Evolutionary conservation across 495 filamentous ascomycete genomes (phyloP).

Genomic region (Penicillium paradoxum): DNA sequence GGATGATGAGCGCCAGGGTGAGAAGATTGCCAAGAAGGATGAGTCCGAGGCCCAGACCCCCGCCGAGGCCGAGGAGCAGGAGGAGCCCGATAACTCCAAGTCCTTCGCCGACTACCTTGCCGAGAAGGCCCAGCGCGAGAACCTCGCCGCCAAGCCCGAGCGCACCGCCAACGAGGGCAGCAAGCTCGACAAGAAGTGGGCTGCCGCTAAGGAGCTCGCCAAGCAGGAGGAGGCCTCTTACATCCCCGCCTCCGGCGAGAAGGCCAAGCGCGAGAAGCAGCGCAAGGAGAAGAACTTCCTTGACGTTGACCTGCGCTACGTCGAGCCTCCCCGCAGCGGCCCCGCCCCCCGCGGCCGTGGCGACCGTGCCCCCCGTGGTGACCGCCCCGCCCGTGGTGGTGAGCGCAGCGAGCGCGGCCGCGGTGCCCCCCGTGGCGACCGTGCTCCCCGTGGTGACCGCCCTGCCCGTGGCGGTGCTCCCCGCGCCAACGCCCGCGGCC

Average conservation of each 20-base stretch:
- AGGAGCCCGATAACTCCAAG: constrained; percentile 83
- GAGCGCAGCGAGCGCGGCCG: constrained; percentile 29
- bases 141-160: constrained; percentile 64
- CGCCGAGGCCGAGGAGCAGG: constrained; percentile 43
- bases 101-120: constrained; percentile 84
- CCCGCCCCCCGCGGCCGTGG: constrained; percentile 46
- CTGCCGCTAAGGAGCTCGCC: constrained; percentile 69
- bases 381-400: constrained; percentile 36
- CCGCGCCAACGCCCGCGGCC: constrained; percentile 33
- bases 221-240: constrained; percentile 69
- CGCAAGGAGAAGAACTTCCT: constrained; percentile 87
- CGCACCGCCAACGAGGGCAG: constrained; percentile 88
- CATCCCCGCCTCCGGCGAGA: constrained; percentile 69
- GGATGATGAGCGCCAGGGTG: constrained; percentile 83
- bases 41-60: constrained; percentile 56
- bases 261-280: constrained; percentile 81
- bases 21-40: constrained; percentile 78
- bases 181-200: constrained; percentile 87
- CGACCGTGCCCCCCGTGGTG: constrained; percentile 46
- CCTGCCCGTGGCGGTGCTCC: constrained; percentile 22
- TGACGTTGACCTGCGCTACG: constrained; percentile 77
- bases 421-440: constrained; percentile 18
- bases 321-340: constrained; percentile 53
- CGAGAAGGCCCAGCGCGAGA: constrained; percentile 75
- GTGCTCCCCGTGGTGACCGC: constrained; percentile 40